phyloP scores from a whole-genome alignment of 305 asterid genomes.

The Lippia alba region DNA sequence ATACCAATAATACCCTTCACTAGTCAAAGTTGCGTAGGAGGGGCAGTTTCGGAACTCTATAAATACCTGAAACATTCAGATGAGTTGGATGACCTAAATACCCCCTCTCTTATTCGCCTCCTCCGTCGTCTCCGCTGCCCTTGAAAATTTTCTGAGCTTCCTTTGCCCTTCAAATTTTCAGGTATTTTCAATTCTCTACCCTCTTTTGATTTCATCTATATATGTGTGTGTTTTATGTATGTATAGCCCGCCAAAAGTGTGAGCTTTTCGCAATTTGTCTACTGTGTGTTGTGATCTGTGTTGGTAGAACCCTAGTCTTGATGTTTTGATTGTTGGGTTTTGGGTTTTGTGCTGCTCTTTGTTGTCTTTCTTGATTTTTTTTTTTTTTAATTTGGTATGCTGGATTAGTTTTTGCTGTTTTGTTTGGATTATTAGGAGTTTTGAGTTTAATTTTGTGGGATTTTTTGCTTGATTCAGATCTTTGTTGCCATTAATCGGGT shows the following conservation, averaged over 20 bases:
- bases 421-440: constrained; percentile 2
- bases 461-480: not conserved
- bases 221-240: not conserved
- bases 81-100: constrained; percentile 40
- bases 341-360: not conserved
- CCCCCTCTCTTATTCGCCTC: constrained; percentile 32
- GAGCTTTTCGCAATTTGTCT: not conserved
- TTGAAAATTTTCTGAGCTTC: constrained; percentile 39
- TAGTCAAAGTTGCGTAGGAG: not conserved
- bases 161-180: constrained; percentile 54
- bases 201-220: not conserved
- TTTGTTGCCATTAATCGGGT: not conserved
- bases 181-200: constrained; percentile 58
- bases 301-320: constrained; percentile 30
- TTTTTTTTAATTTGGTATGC: not conserved
- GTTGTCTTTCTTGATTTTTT: not conserved
- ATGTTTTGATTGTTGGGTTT: not conserved
- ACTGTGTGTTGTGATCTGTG: constrained; percentile 26
- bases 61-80: not conserved
- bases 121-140: constrained; percentile 43
- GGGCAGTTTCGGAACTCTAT: constrained; percentile 36
- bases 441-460: no score
- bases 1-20: constrained; percentile 10
- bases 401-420: not conserved
- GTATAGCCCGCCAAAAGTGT: constrained; percentile 41